Base-by-base conservation (phyloP, 257 asterid genomes). In the Jacaranda mimosifolia region DNA sequence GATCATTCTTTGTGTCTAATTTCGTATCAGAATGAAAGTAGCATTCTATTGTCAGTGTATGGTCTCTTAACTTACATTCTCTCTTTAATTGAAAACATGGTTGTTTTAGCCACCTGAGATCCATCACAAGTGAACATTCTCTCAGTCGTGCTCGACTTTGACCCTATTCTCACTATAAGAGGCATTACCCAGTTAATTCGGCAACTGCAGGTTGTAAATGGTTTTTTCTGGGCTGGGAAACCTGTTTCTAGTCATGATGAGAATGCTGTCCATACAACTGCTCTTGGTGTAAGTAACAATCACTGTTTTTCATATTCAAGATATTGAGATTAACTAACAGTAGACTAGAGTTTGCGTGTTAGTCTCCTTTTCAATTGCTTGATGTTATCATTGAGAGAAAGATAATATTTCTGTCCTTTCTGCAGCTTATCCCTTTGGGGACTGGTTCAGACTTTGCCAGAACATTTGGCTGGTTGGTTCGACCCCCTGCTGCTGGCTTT, bases 381-480 rank as follows among this genome's bases (percentile, higher is more conserved):
- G 68, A 62, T 46, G 39, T 48, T 59, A 43, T 13, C 17, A 5
- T 26, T 51, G 42, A 26, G 13, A 15, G 56, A 75, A 62, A 39
- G 52, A 9, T 64, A 35, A 76, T 21, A 76, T 73, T 63, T 79
- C 70, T 76, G 21, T 74, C 59, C 75, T 87, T 48, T 80, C 83
- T 63, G 68, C 91, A 89, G 94, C 82, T 89, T 71, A 89, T 91
- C n/a, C 97, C 97, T 57, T 77, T 91, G 76, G 97, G 97, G 66
- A 91, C 94, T 77, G 97, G 93, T 85, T 91, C 94, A 32, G 97
- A 91, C 82, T 91, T 89, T 72, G 91, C 94, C 66, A 88, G 94
- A 81, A 89, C 97, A 48, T 79, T 87, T 77, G 88, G 93, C 72
- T 91, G 93, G 97, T 89, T 38, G 80, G 91, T 81, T 68, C 19